Percentiles rank a stretch among this genome's conserved stretches.
These are phyloP conservation scores for Picochlorum sp. DNA, from an alignment of 139 green algal species.

Conservation along the genomic window DNA sequence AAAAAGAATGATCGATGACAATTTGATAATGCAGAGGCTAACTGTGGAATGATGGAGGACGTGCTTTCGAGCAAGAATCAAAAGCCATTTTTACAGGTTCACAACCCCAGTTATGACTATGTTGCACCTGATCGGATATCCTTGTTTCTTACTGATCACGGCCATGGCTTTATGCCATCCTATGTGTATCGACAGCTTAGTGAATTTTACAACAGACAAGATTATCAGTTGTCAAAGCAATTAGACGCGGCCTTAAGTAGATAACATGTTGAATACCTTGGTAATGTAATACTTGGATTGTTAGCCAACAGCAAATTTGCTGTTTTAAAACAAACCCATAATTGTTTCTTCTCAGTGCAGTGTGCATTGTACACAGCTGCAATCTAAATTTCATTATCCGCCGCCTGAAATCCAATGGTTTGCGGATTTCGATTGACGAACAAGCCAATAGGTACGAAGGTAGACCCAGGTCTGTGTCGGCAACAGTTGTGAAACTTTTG, in stretches of 20 bases:
- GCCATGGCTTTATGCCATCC: slow-evolving; percentile 28
- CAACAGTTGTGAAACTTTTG: too few relatives aligned
- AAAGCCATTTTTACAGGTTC: slow-evolving; percentile 49
- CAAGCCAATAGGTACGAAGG: too few relatives aligned
- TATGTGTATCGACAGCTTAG: slow-evolving; percentile 28
- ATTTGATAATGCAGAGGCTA: background rate
- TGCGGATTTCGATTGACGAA: too few relatives aligned
- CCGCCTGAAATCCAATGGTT: too few relatives aligned
- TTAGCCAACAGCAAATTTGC: too few relatives aligned
- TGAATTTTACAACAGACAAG: slow-evolving; percentile 31
- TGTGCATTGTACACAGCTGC: too few relatives aligned
- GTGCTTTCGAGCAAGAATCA: background rate
- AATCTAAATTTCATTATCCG: too few relatives aligned
- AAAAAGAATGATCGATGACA: background rate
- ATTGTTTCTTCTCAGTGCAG: too few relatives aligned
- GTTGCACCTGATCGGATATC: slow-evolving; percentile 83
- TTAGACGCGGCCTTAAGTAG: background rate
- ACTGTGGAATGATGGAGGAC: background rate
- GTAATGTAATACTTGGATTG: too few relatives aligned
- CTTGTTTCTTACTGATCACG: slow-evolving; percentile 74
- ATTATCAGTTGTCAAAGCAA: slow-evolving; percentile 6
- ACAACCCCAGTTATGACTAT: slow-evolving; percentile 89
- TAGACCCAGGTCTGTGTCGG: too few relatives aligned
- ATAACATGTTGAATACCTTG: too few relatives aligned
- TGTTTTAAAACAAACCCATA: too few relatives aligned